Percentiles rank a stretch among this genome's conserved stretches.
phyloP scores from a whole-genome alignment of 169 alveolate genomes.

The Eimeria zaria region DNA sequence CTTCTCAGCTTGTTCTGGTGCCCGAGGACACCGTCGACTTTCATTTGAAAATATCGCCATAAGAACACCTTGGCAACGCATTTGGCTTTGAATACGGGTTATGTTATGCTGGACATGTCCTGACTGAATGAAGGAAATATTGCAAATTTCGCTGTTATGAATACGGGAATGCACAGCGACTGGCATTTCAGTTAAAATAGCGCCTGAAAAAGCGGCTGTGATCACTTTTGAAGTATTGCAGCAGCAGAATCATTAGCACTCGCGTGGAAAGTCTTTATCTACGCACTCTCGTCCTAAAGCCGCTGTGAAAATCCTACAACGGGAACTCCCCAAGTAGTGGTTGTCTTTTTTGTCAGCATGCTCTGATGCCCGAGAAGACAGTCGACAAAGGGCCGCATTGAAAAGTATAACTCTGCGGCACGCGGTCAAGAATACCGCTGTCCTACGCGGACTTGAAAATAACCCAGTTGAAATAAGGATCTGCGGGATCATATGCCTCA shows the following conservation, averaged over 20 bases:
- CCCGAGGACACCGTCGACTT: no score
- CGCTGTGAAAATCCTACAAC: no score
- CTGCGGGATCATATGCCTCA: neutral
- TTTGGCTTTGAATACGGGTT: neutral
- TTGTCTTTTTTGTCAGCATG: no score
- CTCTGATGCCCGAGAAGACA: neutral
- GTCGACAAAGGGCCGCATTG: neutral
- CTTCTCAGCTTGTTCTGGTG: neutral
- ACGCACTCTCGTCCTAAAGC: neutral
- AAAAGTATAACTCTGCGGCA: neutral
- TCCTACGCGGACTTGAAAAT: neutral
- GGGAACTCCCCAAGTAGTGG: no score
- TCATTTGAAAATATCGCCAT: neutral
- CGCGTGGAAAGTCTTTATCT: neutral
- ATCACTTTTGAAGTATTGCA: neutral
- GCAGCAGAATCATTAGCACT: neutral
- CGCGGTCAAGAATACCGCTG: no score
- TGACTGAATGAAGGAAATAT: neutral
- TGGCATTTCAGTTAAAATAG: neutral
- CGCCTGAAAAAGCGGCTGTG: neutral
- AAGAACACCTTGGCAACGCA: neutral
- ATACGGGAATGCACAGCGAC: neutral
- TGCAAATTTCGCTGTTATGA: neutral
- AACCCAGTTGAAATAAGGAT: neutral
- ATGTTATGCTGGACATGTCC: neutral